A percentile compares a stretch with the other conserved stretches of the same genome.
These are phyloP conservation scores for Barbarea vulgaris DNA, from an alignment of 345 rosid genomes.

Conservation along the genomic window DNA sequence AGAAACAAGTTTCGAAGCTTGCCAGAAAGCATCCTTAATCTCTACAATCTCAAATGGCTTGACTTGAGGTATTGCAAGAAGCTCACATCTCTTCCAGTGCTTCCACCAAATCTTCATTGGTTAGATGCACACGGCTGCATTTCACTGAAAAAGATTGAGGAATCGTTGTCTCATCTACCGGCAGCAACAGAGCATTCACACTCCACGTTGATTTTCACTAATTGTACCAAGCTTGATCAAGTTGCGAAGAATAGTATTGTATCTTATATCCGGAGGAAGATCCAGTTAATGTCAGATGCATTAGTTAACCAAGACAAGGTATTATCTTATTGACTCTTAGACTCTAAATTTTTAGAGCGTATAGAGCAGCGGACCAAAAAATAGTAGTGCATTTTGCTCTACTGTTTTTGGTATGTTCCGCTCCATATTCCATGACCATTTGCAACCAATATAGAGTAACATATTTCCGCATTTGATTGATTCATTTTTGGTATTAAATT, in stretches of 20 bases:
- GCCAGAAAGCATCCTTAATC: not conserved
- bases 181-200: conserved; percentile 12
- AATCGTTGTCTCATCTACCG: not conserved
- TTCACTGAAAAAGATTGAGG: conserved; percentile 1
- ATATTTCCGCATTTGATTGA: too few species aligned
- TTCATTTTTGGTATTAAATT: too few species aligned
- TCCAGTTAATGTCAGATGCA: conserved; percentile 16
- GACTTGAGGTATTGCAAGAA: conserved; percentile 21
- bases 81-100: conserved; percentile 12
- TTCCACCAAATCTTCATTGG: conserved; percentile 32
- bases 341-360: too few species aligned
- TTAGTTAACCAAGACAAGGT: conserved; percentile 25
- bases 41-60: conserved; percentile 31
- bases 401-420: too few species aligned
- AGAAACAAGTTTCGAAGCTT: not conserved
- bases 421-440: too few species aligned
- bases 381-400: too few species aligned
- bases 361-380: too few species aligned
- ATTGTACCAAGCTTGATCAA: conserved; percentile 25
- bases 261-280: conserved; percentile 19
- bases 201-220: conserved; percentile 28
- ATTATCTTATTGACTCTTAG: not conserved
- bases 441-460: too few species aligned
- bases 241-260: conserved; percentile 9
- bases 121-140: conserved; percentile 36